Evolutionary conservation across 2,329 filamentous ascomycete genomes (phyloP), one percentile per base, ranked within the genome.

Genomic region (Penicillium sp.): DNA sequence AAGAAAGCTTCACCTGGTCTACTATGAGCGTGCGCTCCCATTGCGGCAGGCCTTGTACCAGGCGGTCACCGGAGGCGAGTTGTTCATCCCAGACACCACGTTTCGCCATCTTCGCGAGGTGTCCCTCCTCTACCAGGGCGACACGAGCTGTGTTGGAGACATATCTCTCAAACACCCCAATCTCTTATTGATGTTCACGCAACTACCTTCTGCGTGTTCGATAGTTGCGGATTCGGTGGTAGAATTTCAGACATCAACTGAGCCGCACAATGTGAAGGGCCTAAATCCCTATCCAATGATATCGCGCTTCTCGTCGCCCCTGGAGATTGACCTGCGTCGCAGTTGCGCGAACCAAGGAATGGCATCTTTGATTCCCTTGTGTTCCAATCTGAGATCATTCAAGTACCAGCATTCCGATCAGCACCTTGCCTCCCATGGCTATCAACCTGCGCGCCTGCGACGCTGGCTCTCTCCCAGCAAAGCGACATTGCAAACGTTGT

Each of bases 331-430:
- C 6, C 43, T 65, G 9, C 56, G 52, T 3, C 43, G 51, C 6
- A 66, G 63, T 48, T 64, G 58, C 29, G 62, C 58, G 2, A 52
- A 55, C 3, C 43, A 53, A 3, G 62, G 63, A 8, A 62, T 66
- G 56, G 46, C 54, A 12, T 45, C 34, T 1, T 28, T 65, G 24
- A 45, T 65, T 8, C 39, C 50, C 2, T 54, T 54, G 3, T 65
- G 63, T 46, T 40, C 56, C 6, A 47, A 53, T 1, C 45, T 66
- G 12, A 53, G 48, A 4, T 61, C 60, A 1, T 64, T 66, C 47
- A 65, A 64, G 42, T 64, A 66, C 27, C 63, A 66, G 37, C 63
- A 66, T 47, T 63, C 61, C 1, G 62, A 66, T 39, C 53, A 54
- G 2, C 58, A 62, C n/a, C 36, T 62, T 5, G 49, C 54, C 2